These are phyloP conservation scores for Pulveroboletus ravenelii DNA, from an alignment of 768 basidiomycete genomes.

Conservation along the genomic window DNA sequence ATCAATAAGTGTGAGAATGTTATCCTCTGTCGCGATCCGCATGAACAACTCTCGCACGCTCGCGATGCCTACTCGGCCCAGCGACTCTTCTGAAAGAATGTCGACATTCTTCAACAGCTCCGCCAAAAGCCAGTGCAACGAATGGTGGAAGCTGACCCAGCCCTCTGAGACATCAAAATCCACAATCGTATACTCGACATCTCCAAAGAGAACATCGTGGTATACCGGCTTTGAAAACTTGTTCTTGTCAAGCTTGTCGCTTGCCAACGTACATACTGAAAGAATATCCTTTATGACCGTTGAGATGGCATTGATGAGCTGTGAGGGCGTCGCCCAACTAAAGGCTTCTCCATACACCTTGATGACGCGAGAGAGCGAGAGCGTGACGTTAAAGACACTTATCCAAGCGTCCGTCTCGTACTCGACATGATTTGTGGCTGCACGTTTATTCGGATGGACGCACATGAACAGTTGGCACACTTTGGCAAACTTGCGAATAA, in stretches of 20 bases:
- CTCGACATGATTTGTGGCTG: constrained; percentile 79
- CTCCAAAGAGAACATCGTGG: constrained; percentile 66
- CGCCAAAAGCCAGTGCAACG: constrained; percentile 84
- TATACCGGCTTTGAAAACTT: constrained; percentile 61
- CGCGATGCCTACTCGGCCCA: constrained; percentile 47
- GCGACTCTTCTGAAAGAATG: constrained; percentile 50
- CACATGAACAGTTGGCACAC: constrained; percentile 91
- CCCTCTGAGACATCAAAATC: constrained; percentile 75
- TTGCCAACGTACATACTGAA: constrained; percentile 62
- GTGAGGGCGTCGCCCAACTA: constrained; percentile 47
- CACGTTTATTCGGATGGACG: constrained; percentile 86
- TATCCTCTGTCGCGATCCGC: constrained; percentile 58
- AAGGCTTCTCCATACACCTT: constrained; percentile 88
- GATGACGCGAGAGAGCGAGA: constrained; percentile 84
- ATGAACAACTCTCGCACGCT: constrained; percentile 60
- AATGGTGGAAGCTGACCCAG: constrained; percentile 92
- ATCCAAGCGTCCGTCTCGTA: constrained; percentile 98
- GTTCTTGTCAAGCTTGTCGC: constrained; percentile 60
- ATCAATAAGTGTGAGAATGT: constrained; percentile 75
- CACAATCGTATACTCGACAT: constrained; percentile 53
- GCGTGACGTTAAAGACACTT: constrained; percentile 90
- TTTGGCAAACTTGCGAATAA: constrained; percentile 65
- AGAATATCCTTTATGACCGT: constrained; percentile 70
- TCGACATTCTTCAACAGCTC: constrained; percentile 84
- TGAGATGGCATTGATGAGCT: constrained; percentile 62